These are phyloP conservation scores for Xanthoparmelia taractica DNA, from an alignment of 495 filamentous ascomycete species.

Conservation along the genomic window DNA sequence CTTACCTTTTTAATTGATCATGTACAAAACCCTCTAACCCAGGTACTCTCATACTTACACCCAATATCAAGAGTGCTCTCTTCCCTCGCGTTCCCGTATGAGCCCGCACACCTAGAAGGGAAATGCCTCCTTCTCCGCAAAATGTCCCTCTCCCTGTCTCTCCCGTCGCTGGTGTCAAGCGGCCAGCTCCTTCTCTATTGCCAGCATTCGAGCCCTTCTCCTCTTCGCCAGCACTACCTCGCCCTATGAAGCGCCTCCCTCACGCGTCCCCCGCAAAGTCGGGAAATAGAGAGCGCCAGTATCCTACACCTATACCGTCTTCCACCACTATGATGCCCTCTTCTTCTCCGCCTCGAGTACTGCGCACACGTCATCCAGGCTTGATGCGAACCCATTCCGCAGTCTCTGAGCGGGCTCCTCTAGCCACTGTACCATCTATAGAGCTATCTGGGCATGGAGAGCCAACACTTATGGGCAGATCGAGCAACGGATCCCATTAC, in stretches of 20 bases:
- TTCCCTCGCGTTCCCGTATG: conserved; percentile 16
- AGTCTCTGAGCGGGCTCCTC: conserved; percentile 72
- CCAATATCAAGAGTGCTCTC: conserved; percentile 15
- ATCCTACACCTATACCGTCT: conserved; percentile 88
- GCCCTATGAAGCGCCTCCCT: conserved; percentile 62
- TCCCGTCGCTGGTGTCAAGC: conserved; percentile 59
- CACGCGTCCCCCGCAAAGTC: conserved; percentile 40
- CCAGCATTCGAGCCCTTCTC: conserved; percentile 90
- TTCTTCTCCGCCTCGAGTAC: conserved; percentile 65
- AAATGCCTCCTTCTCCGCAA: conserved; percentile 19
- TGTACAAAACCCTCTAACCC: conserved; percentile 1
- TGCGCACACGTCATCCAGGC: conserved; percentile 45
- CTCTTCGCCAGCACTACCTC: conserved; percentile 76
- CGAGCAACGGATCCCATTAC: conserved; percentile 85
- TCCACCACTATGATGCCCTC: conserved; percentile 88
- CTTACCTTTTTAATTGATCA: conserved; percentile 12
- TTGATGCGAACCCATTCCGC: conserved; percentile 57
- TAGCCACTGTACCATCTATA: conserved; percentile 71
- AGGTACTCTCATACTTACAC: not conserved
- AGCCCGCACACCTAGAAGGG: conserved; percentile 11
- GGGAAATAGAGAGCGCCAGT: conserved; percentile 38
- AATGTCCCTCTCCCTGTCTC: conserved; percentile 29
- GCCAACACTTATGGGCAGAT: conserved; percentile 75
- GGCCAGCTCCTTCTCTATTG: conserved; percentile 70
- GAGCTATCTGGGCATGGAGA: conserved; percentile 79